Conservation (phyloP, 164 flowering plant species). For the Vitis vinifera region ASM3070453v1 NC_081816.1:6126501-6127000, state of each 20-base stretch:
- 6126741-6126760: conserved; percentile 71
- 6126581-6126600: conserved; percentile 80
- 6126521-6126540: conserved; percentile 29
- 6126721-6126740: conserved; percentile 69
- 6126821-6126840: no score
- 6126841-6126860: no score
- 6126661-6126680: conserved; percentile 60
- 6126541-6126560: conserved; percentile 19
- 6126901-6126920: conserved; percentile 32
- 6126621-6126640: conserved; percentile 45
- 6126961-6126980: neutral
- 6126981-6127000: no score
- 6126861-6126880: no score
- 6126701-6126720: conserved; percentile 22
- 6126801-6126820: neutral
- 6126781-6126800: conserved; percentile 39
- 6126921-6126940: conserved; percentile 82
- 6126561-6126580: conserved; percentile 15
- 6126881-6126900: no score
- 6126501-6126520: conserved; percentile 57
- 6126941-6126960: conserved; percentile 79
- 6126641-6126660: conserved; percentile 34
- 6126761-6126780: conserved; percentile 86
- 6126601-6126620: conserved; percentile 73
- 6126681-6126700: conserved; percentile 35